Conservation (phyloP, 306 rosid genomes). For the Vigna mungo region DNA sequence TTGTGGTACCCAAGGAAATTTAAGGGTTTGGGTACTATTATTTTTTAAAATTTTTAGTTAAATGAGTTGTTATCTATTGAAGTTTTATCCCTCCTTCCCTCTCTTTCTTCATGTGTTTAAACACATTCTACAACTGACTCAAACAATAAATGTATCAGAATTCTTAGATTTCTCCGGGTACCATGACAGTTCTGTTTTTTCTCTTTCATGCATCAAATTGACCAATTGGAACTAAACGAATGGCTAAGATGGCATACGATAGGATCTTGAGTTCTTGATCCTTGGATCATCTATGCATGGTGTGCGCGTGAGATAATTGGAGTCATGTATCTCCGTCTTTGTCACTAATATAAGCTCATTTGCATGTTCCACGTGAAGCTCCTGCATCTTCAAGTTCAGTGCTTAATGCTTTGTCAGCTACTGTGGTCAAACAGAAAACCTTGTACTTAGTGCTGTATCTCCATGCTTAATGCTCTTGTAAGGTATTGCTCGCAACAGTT, state of each 20-base stretch:
- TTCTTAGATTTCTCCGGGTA: background rate
- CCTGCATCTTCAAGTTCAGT: conserved; percentile 10
- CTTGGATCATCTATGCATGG: background rate
- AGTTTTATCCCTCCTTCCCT: background rate
- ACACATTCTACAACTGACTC: background rate
- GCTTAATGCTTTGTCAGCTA: background rate
- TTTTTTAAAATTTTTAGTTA: background rate
- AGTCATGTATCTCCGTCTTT: background rate
- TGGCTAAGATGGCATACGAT: no score
- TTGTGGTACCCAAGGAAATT: background rate
- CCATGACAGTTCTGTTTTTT: background rate
- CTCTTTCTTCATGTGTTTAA: background rate
- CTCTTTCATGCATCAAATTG: background rate
- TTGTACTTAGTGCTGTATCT: background rate
- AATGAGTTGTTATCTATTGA: background rate
- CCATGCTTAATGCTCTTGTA: background rate
- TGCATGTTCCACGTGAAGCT: background rate
- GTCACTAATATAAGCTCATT: background rate
- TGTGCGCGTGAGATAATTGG: background rate
- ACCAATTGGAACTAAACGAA: background rate
- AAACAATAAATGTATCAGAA: background rate
- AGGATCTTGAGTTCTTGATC: no score
- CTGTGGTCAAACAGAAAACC: conserved; percentile 14
- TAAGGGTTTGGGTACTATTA: background rate
- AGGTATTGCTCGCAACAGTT: background rate